These are phyloP conservation scores for Fusarium cyanostomum DNA, from an alignment of 2,329 filamentous ascomycete genomes.

Conservation along the genomic window DNA sequence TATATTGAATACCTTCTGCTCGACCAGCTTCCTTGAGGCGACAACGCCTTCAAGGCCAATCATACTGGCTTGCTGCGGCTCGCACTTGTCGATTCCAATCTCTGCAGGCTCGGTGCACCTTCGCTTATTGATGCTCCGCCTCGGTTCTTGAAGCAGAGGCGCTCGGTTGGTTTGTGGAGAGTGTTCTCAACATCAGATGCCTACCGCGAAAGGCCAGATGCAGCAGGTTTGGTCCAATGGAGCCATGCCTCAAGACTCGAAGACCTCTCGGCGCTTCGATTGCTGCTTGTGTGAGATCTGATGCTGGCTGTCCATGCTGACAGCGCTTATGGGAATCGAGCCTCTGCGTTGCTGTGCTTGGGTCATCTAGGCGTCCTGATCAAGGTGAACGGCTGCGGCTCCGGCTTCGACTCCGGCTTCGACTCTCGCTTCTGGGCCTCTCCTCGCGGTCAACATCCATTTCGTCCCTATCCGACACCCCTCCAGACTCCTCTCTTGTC, in stretches of 20 bases:
- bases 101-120: no score
- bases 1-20: no score
- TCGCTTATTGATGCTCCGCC: no score
- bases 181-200: no score
- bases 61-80: neutral
- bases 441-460: constrained; percentile 54
- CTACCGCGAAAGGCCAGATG: neutral
- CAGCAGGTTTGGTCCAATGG: neutral
- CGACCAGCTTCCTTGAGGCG: no score
- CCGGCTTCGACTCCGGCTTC: constrained; percentile 32
- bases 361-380: neutral
- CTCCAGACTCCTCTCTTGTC: constrained; percentile 54
- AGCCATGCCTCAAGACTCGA: neutral
- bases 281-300: fast-evolving
- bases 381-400: constrained; percentile 44
- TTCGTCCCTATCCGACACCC: constrained; percentile 46
- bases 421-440: constrained; percentile 32
- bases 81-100: no score
- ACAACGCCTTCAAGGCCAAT: neutral
- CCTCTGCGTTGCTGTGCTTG: neutral
- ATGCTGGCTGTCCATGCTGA: neutral
- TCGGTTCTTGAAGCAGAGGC: no score
- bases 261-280: neutral
- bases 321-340: neutral
- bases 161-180: neutral